Evolutionary conservation across 1,284 basidiomycete species (phyloP), one percentile per base, ranked within the genome.

Genomic region (Apiotrichum mycotoxinovorans): DNA sequence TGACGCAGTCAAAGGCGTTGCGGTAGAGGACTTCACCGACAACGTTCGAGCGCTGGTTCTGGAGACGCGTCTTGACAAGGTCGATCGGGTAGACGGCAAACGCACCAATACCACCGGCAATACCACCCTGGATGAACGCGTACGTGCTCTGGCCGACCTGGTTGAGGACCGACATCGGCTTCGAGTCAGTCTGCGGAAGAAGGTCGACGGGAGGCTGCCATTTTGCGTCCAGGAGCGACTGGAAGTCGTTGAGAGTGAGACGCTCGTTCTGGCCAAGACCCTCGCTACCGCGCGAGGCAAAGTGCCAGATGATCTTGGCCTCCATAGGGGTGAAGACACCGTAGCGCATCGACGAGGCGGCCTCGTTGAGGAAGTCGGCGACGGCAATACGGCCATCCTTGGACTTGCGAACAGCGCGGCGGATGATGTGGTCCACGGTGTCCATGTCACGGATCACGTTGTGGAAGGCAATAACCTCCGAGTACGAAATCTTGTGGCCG

Each of bases 251-350:
- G 38, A 94, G 77, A 9, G 89, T 83, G 49, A 96, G 82, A 22
- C 91, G 83, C 46, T 74, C 65, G n/a, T 56, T 61, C 64, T 85
- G 84, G 46, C 79, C 78, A n/a, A 27, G n/a, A 7, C 80, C 78
- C 51, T 62, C 61, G 46, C 81, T 79, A 8, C 91, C 92, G 54
- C 91, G 84, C 20, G 87, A 86, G 18, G 91, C 91, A 78, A 96
- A 96, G 77, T 97, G 93, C 80, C 95, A 97, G 68, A 96, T 87
- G 68, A 96, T 95, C 56, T 87, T 86, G 26, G 90, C 91, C 66
- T 97, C 92, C 89, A 96, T 94, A 3, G 93, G 93, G 1, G 91
- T 94, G 75, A 96, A 95, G 52, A 91, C 82, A 37, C 88, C 87
- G 75, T 95, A 95, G 45, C 93, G 87, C 64, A 92, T 90, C 63